Evolutionary conservation across 225 moss, liverwort and hornwort genomes (phyloP).

Genomic region (Polytrichum formosum): DNA sequence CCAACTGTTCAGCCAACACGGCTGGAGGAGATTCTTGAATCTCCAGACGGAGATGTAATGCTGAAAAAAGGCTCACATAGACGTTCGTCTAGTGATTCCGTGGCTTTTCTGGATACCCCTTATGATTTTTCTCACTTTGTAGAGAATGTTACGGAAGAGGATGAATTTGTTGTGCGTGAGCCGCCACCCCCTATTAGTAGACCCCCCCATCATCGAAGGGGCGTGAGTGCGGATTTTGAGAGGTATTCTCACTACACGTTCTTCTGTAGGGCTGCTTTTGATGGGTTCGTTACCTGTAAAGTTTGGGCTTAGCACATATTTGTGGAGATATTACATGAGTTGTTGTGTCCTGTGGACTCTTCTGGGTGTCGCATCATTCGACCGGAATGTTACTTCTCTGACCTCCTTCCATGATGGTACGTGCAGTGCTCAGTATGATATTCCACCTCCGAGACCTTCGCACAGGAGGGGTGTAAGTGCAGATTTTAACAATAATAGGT

Average conservation of each 20-base stretch:
- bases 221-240: slow-evolving; percentile 48
- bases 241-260: slow-evolving; percentile 14
- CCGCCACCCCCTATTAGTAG: slow-evolving; percentile 39
- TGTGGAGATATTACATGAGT: not conserved
- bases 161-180: slow-evolving; percentile 56
- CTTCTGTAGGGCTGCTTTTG: not conserved
- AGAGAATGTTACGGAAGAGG: slow-evolving; percentile 77
- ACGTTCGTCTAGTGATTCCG: slow-evolving; percentile 87
- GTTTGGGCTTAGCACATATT: not conserved
- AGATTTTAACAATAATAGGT: slow-evolving; percentile 50
- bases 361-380: not conserved
- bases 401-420: not conserved
- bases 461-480: slow-evolving; percentile 61
- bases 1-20: slow-evolving; percentile 78
- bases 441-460: slow-evolving; percentile 38
- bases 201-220: slow-evolving; percentile 52
- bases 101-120: slow-evolving; percentile 81
- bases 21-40: slow-evolving; percentile 88
- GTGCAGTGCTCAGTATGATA: slow-evolving; percentile 48
- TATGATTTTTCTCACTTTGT: slow-evolving; percentile 62
- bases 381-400: not conserved
- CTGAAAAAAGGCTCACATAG: slow-evolving; percentile 79
- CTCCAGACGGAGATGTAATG: slow-evolving; percentile 68
- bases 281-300: not conserved
- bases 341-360: too few species aligned